These are phyloP conservation scores for Geoglossum glabrum DNA, from an alignment of 495 filamentous ascomycete genomes.

Conservation along the genomic window DNA sequence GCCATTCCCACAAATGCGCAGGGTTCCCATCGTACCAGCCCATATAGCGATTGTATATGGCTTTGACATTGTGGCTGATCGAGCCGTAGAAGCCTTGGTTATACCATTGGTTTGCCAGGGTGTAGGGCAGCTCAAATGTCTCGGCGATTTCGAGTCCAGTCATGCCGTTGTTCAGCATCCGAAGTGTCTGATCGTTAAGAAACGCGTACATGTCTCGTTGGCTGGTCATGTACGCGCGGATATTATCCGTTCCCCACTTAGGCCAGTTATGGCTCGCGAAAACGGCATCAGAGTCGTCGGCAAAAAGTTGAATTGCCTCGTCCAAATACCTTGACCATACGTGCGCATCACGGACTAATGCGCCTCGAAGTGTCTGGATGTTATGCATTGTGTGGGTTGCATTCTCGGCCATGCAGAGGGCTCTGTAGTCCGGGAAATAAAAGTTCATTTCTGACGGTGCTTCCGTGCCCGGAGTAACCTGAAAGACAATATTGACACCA, in stretches of 20 bases:
- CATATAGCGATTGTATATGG: conserved; percentile 21
- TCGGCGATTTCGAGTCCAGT: conserved; percentile 21
- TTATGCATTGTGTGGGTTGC: conserved; percentile 9
- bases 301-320: conserved; percentile 7
- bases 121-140: conserved; percentile 13
- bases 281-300: not conserved
- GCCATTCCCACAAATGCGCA: conserved; percentile 19
- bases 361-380: conserved; percentile 8
- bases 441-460: conserved; percentile 10
- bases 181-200: conserved; percentile 19
- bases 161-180: conserved; percentile 15
- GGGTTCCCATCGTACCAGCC: conserved; percentile 23
- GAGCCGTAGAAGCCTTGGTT: conserved; percentile 20
- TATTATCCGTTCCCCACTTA: conserved; percentile 1
- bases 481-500: conserved; percentile 6
- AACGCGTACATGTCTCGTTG: conserved; percentile 21
- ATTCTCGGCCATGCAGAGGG: conserved; percentile 8
- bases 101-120: conserved; percentile 12
- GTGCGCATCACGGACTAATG: conserved; percentile 7
- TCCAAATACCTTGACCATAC: conserved; percentile 9
- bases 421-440: conserved; percentile 4
- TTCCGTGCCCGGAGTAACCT: conserved; percentile 6
- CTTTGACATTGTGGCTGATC: conserved; percentile 22
- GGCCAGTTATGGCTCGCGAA: conserved; percentile 8
- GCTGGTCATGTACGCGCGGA: conserved; percentile 9